phyloP scores from a whole-genome alignment of 495 filamentous ascomycete genomes.

The Massariosphaeria phaeospora region DNA sequence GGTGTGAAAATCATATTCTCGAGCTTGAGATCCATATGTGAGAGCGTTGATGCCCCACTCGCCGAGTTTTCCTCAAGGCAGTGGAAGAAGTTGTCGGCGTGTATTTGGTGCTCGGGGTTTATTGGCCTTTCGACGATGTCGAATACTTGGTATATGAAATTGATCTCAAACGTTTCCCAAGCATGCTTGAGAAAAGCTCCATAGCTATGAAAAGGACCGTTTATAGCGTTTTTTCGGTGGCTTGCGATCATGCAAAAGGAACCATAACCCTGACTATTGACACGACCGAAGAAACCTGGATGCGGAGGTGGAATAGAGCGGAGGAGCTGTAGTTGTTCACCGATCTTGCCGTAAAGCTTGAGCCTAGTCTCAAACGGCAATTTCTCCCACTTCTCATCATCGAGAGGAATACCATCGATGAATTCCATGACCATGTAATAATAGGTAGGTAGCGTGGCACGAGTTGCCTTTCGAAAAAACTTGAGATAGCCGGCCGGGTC shows the following conservation, averaged over 20 bases:
- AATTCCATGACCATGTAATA: constrained; percentile 6
- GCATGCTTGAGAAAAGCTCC: background rate
- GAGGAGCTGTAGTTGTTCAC: background rate
- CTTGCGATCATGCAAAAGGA: background rate
- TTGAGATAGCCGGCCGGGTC: background rate
- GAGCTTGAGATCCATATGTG: constrained; percentile 2
- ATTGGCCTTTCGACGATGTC: background rate
- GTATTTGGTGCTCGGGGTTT: background rate
- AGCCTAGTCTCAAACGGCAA: background rate
- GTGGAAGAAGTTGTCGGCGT: background rate
- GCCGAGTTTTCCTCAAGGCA: background rate
- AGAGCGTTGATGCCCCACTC: background rate
- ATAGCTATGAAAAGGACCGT: background rate
- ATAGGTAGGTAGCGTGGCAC: background rate
- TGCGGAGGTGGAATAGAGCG: constrained; percentile 1
- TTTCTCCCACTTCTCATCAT: background rate
- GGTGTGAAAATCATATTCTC: constrained; percentile 2
- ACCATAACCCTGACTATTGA: background rate
- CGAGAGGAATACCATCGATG: background rate
- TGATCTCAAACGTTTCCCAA: background rate
- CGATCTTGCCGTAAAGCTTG: constrained; percentile 1
- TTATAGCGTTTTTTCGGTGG: background rate
- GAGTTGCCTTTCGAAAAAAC: background rate
- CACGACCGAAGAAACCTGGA: background rate
- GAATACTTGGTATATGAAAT: background rate